Evolutionary conservation across 371 early-diverging fungal genomes (phyloP).

Genomic region (Mortierella sp.): DNA sequence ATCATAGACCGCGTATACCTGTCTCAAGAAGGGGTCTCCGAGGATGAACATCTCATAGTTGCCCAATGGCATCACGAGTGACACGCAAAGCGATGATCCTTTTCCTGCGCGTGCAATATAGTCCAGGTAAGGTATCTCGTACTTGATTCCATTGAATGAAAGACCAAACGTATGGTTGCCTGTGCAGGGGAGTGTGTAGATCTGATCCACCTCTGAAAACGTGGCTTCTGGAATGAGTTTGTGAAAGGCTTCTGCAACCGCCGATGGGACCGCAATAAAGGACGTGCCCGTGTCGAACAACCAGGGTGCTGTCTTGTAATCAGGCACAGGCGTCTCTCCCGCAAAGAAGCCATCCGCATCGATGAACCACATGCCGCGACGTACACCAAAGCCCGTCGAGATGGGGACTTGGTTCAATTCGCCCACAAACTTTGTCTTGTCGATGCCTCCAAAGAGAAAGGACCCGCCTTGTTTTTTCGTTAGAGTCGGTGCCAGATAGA

Average conservation of each 20-base stretch:
- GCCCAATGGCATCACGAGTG: slow-evolving; percentile 46
- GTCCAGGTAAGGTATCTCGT: slow-evolving; percentile 42
- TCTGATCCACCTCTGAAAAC: slow-evolving; percentile 17
- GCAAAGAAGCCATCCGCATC: slow-evolving; percentile 35
- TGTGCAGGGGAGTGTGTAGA: slow-evolving; percentile 39
- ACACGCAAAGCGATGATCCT: slow-evolving; percentile 22
- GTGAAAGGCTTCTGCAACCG: slow-evolving; percentile 47
- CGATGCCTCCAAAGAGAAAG: slow-evolving; percentile 52
- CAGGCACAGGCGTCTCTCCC: slow-evolving; percentile 17
- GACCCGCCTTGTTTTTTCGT: slow-evolving; percentile 33
- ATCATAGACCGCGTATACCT: slow-evolving; percentile 48
- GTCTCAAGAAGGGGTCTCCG: slow-evolving; percentile 48
- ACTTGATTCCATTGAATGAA: slow-evolving; percentile 36
- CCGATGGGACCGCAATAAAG: slow-evolving; percentile 48
- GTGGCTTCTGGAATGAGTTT: slow-evolving; percentile 26
- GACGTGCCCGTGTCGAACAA: slow-evolving; percentile 53
- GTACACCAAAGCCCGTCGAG: slow-evolving; percentile 15
- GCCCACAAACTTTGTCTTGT: slow-evolving; percentile 32
- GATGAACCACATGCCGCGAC: slow-evolving; percentile 45
- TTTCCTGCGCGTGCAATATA: slow-evolving; percentile 18
- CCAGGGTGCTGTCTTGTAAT: slow-evolving; percentile 44
- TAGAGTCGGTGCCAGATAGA: slow-evolving; percentile 32
- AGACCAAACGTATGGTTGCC: slow-evolving; percentile 41
- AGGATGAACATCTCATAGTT: slow-evolving; percentile 49
- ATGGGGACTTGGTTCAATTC: slow-evolving; percentile 40